Conservation (phyloP, 495 filamentous ascomycete genomes). For the Xylaria cubensis region DNA sequence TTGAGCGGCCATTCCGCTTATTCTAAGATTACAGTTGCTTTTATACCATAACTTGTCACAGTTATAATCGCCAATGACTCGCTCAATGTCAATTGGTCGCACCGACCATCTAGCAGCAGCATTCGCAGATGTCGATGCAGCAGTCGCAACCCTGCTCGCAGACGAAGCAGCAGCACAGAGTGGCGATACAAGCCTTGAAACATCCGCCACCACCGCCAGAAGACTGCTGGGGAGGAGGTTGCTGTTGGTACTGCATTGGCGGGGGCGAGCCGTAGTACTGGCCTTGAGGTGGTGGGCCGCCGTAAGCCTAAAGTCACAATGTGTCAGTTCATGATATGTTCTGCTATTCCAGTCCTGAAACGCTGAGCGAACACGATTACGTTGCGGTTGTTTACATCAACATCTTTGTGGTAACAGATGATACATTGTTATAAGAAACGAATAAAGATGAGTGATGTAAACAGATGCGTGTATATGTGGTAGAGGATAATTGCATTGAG, state of each 20-base stretch:
- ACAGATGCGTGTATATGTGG: neutral
- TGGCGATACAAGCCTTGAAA: slow-evolving; percentile 68
- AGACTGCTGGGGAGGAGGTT: slow-evolving; percentile 59
- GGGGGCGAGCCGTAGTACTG: slow-evolving; percentile 39
- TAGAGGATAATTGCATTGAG: neutral
- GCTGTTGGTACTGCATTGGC: slow-evolving; percentile 66
- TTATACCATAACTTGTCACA: neutral
- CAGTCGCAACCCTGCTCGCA: slow-evolving; percentile 81
- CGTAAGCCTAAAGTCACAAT: slow-evolving; percentile 34
- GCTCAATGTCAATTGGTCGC: neutral
- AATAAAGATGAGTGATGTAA: neutral
- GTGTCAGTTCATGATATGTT: slow-evolving; percentile 23
- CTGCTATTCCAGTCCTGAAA: neutral
- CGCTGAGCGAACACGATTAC: neutral
- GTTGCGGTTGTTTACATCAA: slow-evolving; percentile 4
- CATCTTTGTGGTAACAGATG: neutral
- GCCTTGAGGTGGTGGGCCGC: slow-evolving; percentile 34
- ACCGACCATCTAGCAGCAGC: slow-evolving; percentile 42
- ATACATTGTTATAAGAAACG: neutral
- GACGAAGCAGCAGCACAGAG: slow-evolving; percentile 79
- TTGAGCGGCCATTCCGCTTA: neutral
- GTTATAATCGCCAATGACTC: neutral
- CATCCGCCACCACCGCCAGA: slow-evolving; percentile 62
- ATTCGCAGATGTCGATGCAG: slow-evolving; percentile 74
- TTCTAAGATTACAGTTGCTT: neutral